These are phyloP conservation scores for Pestalotiopsis sp. DNA, from an alignment of 2,329 filamentous ascomycete genomes.

Conservation along the genomic window DNA sequence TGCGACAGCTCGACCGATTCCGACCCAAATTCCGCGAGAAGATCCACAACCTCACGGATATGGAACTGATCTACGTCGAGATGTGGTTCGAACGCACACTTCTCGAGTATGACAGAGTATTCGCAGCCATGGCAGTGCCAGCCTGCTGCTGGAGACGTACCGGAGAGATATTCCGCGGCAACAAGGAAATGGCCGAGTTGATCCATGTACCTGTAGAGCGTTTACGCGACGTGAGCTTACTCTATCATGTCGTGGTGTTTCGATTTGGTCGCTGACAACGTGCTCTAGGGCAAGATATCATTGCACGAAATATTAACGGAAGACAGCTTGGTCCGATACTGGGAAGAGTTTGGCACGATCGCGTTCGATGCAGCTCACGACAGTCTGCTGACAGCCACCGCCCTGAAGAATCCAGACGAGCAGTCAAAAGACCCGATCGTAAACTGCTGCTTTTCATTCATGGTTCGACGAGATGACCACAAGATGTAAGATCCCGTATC, in stretches of 20 bases:
- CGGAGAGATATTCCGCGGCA: conserved; percentile 94
- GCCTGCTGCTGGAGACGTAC: conserved; percentile 97
- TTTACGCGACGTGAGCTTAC: conserved; percentile 75
- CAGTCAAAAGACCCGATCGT: conserved; percentile 72
- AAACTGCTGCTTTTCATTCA: conserved; percentile 97
- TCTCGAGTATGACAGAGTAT: conserved; percentile 98
- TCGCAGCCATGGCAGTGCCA: conserved; percentile 97
- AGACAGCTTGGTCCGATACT: conserved; percentile 93
- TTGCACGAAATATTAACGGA: conserved; percentile 96
- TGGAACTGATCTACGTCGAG: conserved; percentile 92
- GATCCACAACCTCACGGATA: conserved; percentile 88
- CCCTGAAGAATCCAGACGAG: conserved; percentile 78
- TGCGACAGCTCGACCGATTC: conserved; percentile 89
- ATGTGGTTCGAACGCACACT: conserved; percentile 98
- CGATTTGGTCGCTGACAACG: conserved; percentile 11
- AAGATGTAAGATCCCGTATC: conserved; percentile 72
- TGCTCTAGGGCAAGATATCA: conserved; percentile 79
- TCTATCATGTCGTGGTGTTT: neutral
- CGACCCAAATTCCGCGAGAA: conserved; percentile 94
- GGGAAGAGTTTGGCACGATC: conserved; percentile 98
- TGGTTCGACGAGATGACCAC: conserved; percentile 90
- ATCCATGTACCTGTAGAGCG: conserved; percentile 91
- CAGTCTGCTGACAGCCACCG: conserved; percentile 91
- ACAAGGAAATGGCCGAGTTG: conserved; percentile 98
- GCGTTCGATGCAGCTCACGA: conserved; percentile 95